Percentiles rank a stretch among this genome's conserved stretches.
phyloP scores from a whole-genome alignment of 169 alveolate genomes.

The Pseudocohnilembus persalinus region DNA sequence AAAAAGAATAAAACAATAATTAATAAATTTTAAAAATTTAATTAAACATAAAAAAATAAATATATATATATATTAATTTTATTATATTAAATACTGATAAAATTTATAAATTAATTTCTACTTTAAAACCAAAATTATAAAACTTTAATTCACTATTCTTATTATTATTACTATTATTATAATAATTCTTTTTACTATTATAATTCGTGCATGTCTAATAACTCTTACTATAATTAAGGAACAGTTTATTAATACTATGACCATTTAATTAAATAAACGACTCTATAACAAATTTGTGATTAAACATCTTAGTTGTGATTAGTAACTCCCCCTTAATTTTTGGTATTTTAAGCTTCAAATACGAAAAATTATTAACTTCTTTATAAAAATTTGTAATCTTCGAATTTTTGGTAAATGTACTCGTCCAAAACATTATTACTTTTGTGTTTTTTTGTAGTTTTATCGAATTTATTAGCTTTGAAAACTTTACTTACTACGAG shows the following conservation, averaged over 20 bases:
- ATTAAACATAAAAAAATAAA: too few species aligned
- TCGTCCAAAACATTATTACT: constrained; percentile 5
- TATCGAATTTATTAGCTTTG: neutral
- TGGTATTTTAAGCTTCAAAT: constrained; percentile 4
- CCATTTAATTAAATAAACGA: constrained; percentile 11
- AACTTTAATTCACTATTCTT: too few species aligned
- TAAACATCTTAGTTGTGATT: constrained; percentile 3
- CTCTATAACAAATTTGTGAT: constrained; percentile 1
- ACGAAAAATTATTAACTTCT: constrained; percentile 9
- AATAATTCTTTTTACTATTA: too few species aligned
- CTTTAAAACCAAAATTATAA: too few species aligned
- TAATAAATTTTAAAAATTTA: too few species aligned
- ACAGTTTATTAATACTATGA: neutral
- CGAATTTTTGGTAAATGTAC: constrained; percentile 12
- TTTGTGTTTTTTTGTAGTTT: neutral
- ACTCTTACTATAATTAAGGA: neutral
- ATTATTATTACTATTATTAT: too few species aligned
- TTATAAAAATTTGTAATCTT: constrained; percentile 18
- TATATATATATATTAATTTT: too few species aligned
- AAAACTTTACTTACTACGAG: neutral
- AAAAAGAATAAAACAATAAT: too few species aligned
- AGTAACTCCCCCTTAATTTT: constrained; percentile 5
- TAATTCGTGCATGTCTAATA: neutral
- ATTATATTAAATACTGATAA: too few species aligned
- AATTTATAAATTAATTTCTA: too few species aligned